Evolutionary conservation across 345 rosid genomes (phyloP).

Genomic region (Acer campestre): DNA sequence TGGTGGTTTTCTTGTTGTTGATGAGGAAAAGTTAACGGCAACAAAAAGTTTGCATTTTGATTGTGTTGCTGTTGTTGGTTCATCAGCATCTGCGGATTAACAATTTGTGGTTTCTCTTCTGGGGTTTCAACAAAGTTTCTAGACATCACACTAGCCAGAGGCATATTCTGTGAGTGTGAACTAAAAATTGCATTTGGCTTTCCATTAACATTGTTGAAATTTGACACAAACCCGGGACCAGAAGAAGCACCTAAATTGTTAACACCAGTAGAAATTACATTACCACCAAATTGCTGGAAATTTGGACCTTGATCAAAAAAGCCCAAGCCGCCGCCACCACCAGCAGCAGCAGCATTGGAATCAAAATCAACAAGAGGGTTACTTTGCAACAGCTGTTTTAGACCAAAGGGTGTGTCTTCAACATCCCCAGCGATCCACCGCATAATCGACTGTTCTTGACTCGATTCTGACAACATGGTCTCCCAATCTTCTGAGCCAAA

Average conservation of each 20-base stretch:
- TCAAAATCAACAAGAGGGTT: slow-evolving; percentile 38
- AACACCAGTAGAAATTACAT: slow-evolving; percentile 18
- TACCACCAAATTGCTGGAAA: slow-evolving; percentile 32
- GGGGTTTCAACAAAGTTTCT: slow-evolving; percentile 34
- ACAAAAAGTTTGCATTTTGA: slow-evolving; percentile 39
- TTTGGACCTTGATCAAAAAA: slow-evolving; percentile 38
- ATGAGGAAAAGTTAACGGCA: slow-evolving; percentile 28
- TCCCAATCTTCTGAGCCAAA: slow-evolving; percentile 59
- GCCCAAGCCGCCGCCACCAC: slow-evolving; percentile 25
- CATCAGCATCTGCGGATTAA: slow-evolving; percentile 40
- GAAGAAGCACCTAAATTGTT: slow-evolving; percentile 32
- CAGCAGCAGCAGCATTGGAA: slow-evolving; percentile 31
- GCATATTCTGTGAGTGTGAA: slow-evolving; percentile 27
- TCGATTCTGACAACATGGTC: slow-evolving; percentile 45
- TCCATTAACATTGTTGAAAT: slow-evolving; percentile 29
- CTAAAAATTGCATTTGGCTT: slow-evolving; percentile 33
- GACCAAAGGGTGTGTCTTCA: slow-evolving; percentile 47
- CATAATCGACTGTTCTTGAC: slow-evolving; percentile 49
- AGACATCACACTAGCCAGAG: slow-evolving; percentile 25
- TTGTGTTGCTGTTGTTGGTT: slow-evolving; percentile 39
- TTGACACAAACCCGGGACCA: slow-evolving; percentile 32
- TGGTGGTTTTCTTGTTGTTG: slow-evolving; percentile 34
- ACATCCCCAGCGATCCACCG: slow-evolving; percentile 54
- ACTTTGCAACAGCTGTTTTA: slow-evolving; percentile 46
- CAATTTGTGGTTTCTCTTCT: slow-evolving; percentile 41